phyloP scores from a whole-genome alignment of 768 basidiomycete genomes.

The Phylloporus arenicola region DNA sequence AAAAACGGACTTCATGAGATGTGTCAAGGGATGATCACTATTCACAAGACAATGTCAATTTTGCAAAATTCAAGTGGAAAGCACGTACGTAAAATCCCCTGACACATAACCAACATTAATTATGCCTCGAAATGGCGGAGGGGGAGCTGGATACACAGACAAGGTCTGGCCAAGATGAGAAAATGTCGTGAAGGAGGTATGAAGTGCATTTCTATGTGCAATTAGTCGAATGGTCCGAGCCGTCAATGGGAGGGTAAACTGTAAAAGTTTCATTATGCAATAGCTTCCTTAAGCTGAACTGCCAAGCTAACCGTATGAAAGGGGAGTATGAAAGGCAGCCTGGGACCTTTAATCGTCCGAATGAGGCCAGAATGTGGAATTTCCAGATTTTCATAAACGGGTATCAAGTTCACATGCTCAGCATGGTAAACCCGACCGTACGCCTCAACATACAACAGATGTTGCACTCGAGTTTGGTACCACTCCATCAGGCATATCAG shows the following conservation, averaged over 20 bases:
- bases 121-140: slow-evolving; percentile 35
- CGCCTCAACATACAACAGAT: slow-evolving; percentile 36
- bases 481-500: slow-evolving; percentile 42
- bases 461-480: slow-evolving; percentile 39
- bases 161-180: slow-evolving; percentile 26
- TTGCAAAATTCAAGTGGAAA: not conserved
- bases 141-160: slow-evolving; percentile 37
- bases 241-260: slow-evolving; percentile 45
- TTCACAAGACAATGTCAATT: not conserved
- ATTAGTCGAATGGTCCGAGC: slow-evolving; percentile 40
- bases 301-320: slow-evolving; percentile 41
- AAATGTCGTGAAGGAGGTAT: slow-evolving; percentile 39
- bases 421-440: slow-evolving; percentile 29
- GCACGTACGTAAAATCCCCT: slow-evolving; percentile 40
- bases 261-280: slow-evolving; percentile 1
- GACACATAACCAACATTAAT: slow-evolving; percentile 48
- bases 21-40: slow-evolving; percentile 48
- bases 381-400: slow-evolving; percentile 3
- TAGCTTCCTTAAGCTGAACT: not conserved
- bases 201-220: slow-evolving; percentile 43
- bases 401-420: slow-evolving; percentile 7
- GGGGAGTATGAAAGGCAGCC: slow-evolving; percentile 40
- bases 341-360: slow-evolving; percentile 25
- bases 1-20: slow-evolving; percentile 50
- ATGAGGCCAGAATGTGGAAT: slow-evolving; percentile 19